Percentiles rank a stretch among this genome's conserved stretches.
Conservation (phyloP, 768 basidiomycete species). For the Suillus subalutaceus region DNA sequence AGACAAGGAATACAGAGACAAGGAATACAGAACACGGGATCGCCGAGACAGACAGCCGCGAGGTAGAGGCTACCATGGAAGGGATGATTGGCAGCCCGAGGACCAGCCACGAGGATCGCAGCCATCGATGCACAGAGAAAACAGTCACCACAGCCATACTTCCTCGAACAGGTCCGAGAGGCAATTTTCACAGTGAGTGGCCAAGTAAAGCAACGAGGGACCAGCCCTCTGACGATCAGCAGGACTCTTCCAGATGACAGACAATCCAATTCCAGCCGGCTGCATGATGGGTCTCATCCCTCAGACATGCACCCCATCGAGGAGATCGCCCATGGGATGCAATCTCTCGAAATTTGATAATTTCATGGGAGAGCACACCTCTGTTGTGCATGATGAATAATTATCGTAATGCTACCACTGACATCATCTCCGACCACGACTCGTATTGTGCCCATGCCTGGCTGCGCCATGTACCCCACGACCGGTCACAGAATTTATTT, state of each 20-base stretch:
- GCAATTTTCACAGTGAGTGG: conserved; percentile 24
- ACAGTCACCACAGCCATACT: conserved; percentile 23
- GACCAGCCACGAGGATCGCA: conserved; percentile 26
- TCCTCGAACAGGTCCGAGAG: conserved; percentile 19
- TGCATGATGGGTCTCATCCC: conserved; percentile 21
- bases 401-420: conserved; percentile 1
- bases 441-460: conserved; percentile 4
- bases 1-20: conserved; percentile 4
- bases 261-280: conserved; percentile 21
- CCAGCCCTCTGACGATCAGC: neutral
- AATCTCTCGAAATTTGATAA: conserved; percentile 28
- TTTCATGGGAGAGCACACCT: neutral
- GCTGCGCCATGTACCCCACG: conserved; percentile 5
- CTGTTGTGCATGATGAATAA: neutral
- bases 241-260: conserved; percentile 31
- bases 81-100: conserved; percentile 2
- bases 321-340: conserved; percentile 26
- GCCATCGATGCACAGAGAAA: conserved; percentile 18
- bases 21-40: conserved; percentile 2
- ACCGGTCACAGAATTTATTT: conserved; percentile 49
- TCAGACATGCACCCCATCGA: conserved; percentile 18
- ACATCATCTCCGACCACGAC: conserved; percentile 14
- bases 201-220: neutral
- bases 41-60: conserved; percentile 2
- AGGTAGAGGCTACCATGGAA: neutral